Evolutionary conservation across 73 alveolate species (phyloP).

Genomic region (Effrenium voratum): DNA sequence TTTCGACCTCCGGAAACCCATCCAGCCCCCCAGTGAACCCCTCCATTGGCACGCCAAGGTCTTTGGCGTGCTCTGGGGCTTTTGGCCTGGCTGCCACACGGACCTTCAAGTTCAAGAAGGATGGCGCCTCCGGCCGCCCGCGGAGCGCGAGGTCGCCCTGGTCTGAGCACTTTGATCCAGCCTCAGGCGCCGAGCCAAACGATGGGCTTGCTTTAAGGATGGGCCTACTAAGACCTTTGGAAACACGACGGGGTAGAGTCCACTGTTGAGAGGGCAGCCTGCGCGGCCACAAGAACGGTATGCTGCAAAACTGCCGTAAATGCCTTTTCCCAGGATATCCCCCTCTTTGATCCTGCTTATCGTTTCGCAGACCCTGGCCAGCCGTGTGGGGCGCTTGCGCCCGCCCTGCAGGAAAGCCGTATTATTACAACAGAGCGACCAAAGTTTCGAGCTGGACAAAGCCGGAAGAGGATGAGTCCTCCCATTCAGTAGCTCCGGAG

Average conservation of each 20-base stretch:
- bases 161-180: constrained; percentile 65
- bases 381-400: too few relatives aligned
- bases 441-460: constrained; percentile 72
- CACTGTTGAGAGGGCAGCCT: not conserved
- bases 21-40: too few relatives aligned
- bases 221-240: not conserved
- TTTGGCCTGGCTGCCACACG: constrained; percentile 16
- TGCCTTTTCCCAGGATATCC: not conserved
- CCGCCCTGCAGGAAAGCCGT: constrained; percentile 25
- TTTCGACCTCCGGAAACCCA: not conserved
- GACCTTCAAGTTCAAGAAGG: not conserved
- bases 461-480: constrained; percentile 23
- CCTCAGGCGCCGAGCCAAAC: not conserved
- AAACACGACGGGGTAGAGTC: not conserved
- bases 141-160: not conserved
- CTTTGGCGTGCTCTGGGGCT: constrained; percentile 41
- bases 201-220: not conserved
- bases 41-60: too few relatives aligned
- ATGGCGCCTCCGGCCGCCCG: not conserved
- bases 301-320: not conserved
- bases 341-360: too few relatives aligned
- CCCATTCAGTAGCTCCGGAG: not conserved
- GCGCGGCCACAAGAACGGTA: not conserved
- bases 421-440: constrained; percentile 57
- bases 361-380: too few relatives aligned